Evolutionary conservation across 352 stramenopile genomes (phyloP), one percentile per base, ranked within the genome.

Genomic region (Pythium periplocum): DNA sequence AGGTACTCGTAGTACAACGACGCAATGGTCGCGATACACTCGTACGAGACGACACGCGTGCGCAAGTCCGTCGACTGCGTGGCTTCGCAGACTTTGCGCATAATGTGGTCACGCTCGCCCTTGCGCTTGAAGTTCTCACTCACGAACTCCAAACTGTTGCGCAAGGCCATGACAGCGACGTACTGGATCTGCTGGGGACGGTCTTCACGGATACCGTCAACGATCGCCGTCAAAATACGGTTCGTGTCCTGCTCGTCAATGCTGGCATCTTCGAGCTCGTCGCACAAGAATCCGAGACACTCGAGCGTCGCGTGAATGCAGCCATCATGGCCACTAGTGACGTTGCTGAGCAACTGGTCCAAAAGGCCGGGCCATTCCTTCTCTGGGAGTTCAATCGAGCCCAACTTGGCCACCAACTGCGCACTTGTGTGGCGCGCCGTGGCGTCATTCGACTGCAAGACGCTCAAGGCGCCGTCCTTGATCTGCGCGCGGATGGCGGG

Each of bases 1-100:
- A 99, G 69, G 57, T 98, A 94, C 55, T 98, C 85, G 75, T 99
- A 99, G 71, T 99, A 99, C 34, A 98, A 76, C 48, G 87, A 89
- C 2, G 96, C 93, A 50, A 98, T 94, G 30, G 87, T 83, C 30
- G 92, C 86, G 57, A 99, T 96, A 66, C 94, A 98, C 68, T 98
- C 94, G 65, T 98, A 99, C 1, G 95, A 93, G 11, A 90, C 81
- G 36, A 92, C 82, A 40, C 95, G 86, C 43, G 90, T 92, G 58
- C 83, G 75, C 32, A 90, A 60, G 64, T 98, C 87, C 1, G 66
- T 51, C 38, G 81, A 94, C 61, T 98, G 87, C n/a, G 95, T 98
- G 2, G 95, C 94, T 54, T 98, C 90, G 61, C 95, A 98, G 48
- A 98, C 74, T 51, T 94, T 96, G 62, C 94, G 76, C 83, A 99